Evolutionary conservation across 2,329 filamentous ascomycete genomes (phyloP), one percentile per base, ranked within the genome.

Genomic region (Colletotrichum lupini): DNA sequence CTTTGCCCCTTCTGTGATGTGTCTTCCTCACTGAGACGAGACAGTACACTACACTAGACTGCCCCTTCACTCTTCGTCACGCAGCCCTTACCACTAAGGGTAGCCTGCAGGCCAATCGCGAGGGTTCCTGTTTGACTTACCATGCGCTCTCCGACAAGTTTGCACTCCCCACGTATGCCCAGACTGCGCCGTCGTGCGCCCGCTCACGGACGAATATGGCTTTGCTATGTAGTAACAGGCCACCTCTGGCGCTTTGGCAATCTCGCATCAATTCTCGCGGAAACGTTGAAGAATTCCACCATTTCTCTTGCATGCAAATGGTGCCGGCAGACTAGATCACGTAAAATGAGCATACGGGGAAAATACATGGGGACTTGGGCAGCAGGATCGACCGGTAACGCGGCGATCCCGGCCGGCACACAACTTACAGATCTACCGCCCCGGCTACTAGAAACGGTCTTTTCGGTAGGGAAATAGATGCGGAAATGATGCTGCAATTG

Each of bases 141-240:
- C 97, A 99, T 35, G 97, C 97, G 80, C 94, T 95, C 82, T 98
- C 95, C 0, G 95, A 97, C 32, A 98, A 83, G 82, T 99, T 99
- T 8, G 95, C 94, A 77, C 94, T 97, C 19, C 97, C 97, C 49
- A 98, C 84, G 79, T 98, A 98, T 2, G 89, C 92, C 92, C 94
- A 98, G 5, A 91, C 91, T 71, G 75, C 68, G 64, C 14, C 46
- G 67, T 60, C 26, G 37, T 75, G 49, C 35, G 53, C 60, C 56
- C 53, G 37, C 62, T 68, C 68, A 9, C 61, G 84, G 28, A 89
- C 88, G 64, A 90, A 84, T 67, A 91, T 83, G 76, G 95, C 86
- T 84, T 99, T 99, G 83, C 91, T 97, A 82, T 99, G 97, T 85
- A 97, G 94, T 75, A 99, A 85, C 26, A 98, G 80, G 0, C 94